These are phyloP conservation scores for Aegle marmelos DNA, from an alignment of 345 rosid genomes.

Conservation along the genomic window DNA sequence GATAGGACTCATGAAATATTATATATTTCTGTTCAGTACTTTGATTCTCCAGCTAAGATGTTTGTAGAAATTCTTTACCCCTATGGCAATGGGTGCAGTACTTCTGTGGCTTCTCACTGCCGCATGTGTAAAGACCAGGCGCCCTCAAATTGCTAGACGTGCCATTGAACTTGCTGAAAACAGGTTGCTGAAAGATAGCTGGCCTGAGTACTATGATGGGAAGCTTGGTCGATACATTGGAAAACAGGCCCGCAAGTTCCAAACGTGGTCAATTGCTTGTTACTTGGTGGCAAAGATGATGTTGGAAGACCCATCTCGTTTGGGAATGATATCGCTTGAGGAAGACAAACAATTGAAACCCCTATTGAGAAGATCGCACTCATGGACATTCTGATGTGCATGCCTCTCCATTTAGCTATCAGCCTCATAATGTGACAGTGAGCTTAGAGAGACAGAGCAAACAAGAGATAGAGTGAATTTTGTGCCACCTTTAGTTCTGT, in stretches of 20 bases:
- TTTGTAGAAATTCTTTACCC: neutral
- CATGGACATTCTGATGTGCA: slow-evolving; percentile 48
- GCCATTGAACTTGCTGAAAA: slow-evolving; percentile 80
- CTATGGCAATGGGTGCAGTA: slow-evolving; percentile 42
- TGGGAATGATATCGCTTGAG: slow-evolving; percentile 84
- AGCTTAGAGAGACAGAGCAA: neutral
- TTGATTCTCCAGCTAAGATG: neutral
- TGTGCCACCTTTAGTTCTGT: neutral
- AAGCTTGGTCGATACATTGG: slow-evolving; percentile 87
- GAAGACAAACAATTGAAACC: slow-evolving; percentile 92
- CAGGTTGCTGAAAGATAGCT: slow-evolving; percentile 67
- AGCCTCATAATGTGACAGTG: neutral
- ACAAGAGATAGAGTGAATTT: neutral
- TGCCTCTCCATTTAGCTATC: neutral
- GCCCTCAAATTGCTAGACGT: slow-evolving; percentile 86
- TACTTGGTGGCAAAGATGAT: slow-evolving; percentile 94
- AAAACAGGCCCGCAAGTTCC: slow-evolving; percentile 78
- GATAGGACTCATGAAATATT: neutral
- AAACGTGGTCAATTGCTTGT: slow-evolving; percentile 94
- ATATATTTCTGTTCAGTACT: neutral
- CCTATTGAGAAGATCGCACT: slow-evolving; percentile 68
- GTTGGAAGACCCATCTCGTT: slow-evolving; percentile 91
- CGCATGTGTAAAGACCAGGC: slow-evolving; percentile 85
- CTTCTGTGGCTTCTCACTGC: slow-evolving; percentile 91
- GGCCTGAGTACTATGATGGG: slow-evolving; percentile 98